Conservation (phyloP, 2,329 filamentous ascomycete species). For the Graphium sp. region DNA sequence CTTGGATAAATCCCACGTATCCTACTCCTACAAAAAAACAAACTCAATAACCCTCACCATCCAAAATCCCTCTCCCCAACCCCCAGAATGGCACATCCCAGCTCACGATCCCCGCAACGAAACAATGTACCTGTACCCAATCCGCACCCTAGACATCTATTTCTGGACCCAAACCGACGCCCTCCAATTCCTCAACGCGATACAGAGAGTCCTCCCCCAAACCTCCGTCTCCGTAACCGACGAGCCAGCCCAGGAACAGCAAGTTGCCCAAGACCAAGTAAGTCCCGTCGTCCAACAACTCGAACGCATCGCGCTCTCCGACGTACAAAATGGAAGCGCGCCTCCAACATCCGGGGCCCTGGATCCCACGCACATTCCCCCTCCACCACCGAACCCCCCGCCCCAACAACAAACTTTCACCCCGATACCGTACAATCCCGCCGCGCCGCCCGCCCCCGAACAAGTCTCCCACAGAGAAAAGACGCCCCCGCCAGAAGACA, state of each 20-base stretch:
- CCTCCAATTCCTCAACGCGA: conserved; percentile 49
- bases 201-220: conserved; percentile 46
- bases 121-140: conserved; percentile 62
- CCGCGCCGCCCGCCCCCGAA: conserved; percentile 60
- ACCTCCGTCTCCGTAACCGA: conserved; percentile 46
- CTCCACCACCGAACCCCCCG: conserved; percentile 10
- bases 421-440: conserved; percentile 64
- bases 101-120: conserved; percentile 57
- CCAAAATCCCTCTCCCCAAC: conserved; percentile 29
- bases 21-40: conserved; percentile 59
- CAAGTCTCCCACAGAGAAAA: conserved; percentile 58
- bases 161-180: conserved; percentile 65
- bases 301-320: conserved; percentile 52
- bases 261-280: conserved; percentile 34
- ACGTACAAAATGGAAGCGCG: conserved; percentile 26
- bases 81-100: conserved; percentile 58
- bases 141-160: conserved; percentile 63
- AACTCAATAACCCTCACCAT: conserved; percentile 53
- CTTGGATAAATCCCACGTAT: conserved; percentile 45
- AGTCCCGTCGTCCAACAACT: conserved; percentile 59
- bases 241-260: conserved; percentile 39
- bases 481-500: conserved; percentile 59
- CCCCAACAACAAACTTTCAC: conserved; percentile 24
- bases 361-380: conserved; percentile 15
- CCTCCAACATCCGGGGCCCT: neutral